Conservation (phyloP, 2,329 filamentous ascomycete species). For the Sordariomycetes sp. region DNA sequence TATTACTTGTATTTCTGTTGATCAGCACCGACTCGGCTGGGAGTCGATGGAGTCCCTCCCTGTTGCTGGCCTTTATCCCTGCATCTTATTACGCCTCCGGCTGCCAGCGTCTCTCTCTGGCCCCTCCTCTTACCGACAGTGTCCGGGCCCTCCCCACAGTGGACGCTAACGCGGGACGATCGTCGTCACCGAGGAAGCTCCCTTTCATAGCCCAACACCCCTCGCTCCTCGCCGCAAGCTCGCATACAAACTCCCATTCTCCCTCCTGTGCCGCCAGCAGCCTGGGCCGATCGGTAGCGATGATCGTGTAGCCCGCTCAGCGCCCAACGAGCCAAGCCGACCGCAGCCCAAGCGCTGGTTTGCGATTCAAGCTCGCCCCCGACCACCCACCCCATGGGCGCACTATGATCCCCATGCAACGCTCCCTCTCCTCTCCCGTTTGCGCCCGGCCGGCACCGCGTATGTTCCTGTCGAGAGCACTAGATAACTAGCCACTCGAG, state of each 20-base stretch:
- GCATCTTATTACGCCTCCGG: background rate
- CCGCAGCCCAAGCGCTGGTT: background rate
- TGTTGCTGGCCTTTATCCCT: background rate
- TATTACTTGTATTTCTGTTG: background rate
- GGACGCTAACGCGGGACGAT: background rate
- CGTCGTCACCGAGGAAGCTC: background rate
- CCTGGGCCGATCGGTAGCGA: background rate
- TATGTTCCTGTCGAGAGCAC: background rate
- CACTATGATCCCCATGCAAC: slow-evolving; percentile 7
- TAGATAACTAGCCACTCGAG: background rate
- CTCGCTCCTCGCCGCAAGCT: background rate
- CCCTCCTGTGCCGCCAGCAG: background rate
- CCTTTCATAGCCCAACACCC: background rate
- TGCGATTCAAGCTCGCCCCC: background rate
- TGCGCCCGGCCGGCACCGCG: slow-evolving; percentile 2
- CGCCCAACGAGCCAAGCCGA: background rate
- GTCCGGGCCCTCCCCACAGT: background rate
- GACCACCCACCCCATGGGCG: slow-evolving; percentile 2
- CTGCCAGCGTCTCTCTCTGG: background rate
- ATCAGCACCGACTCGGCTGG: background rate
- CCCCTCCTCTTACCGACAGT: background rate
- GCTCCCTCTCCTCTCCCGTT: slow-evolving; percentile 4
- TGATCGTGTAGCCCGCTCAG: background rate
- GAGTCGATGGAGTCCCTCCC: background rate
- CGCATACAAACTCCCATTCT: background rate